Base-by-base conservation (phyloP, 1,284 basidiomycete species). In the Fistulinella staudtii region DNA sequence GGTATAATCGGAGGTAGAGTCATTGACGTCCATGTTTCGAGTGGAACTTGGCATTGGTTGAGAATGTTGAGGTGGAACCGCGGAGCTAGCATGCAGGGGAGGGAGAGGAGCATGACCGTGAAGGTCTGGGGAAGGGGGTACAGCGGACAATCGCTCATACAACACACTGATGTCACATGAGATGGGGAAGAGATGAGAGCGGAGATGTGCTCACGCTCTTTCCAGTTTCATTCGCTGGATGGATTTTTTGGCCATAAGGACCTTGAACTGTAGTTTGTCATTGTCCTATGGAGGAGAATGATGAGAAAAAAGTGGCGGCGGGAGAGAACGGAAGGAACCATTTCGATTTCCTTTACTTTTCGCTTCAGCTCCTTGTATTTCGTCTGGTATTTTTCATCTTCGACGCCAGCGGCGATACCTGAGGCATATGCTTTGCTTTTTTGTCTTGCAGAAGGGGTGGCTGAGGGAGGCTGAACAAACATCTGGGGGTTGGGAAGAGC, bases 281-380 rank as follows among this genome's bases (percentile, higher is more conserved):
- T 93, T 93, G 66, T 92, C 89, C 85, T 92, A 57, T 22, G 50
- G 30, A 17, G 35, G 45, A 39, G 36, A 40, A 17, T 3, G 20
- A 37, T 34, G 18, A 46, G 34, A 41, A 31, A 13, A 37, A 29
- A 39, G 8, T 23, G 41, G 41, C 8, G 13, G 18, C 28, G 22
- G 34, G 22, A 37, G 39, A 47, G 55, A n/a, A 40, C 45, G 48
- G 39, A 50, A 74, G 81, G 55, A 54, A 90, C 89, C 39, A 75
- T 68, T 68, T 94, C 91, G 51, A 94, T 89, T 67, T 93, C 89
- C 63, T 82, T 82, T 43, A 93, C 87, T 71, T 93, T 93, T 63
- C 79, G 78, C 65, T 91, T 93, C 53, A 94, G 73, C 50, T 94
- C 90, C 65, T 83, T 89, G 73, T 93, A 93, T 69, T 94, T 94